A percentile compares a stretch with the other conserved stretches of the same genome.
Conservation (phyloP, 2,329 filamentous ascomycete genomes). For the Ascosphaera pollenicola region DNA sequence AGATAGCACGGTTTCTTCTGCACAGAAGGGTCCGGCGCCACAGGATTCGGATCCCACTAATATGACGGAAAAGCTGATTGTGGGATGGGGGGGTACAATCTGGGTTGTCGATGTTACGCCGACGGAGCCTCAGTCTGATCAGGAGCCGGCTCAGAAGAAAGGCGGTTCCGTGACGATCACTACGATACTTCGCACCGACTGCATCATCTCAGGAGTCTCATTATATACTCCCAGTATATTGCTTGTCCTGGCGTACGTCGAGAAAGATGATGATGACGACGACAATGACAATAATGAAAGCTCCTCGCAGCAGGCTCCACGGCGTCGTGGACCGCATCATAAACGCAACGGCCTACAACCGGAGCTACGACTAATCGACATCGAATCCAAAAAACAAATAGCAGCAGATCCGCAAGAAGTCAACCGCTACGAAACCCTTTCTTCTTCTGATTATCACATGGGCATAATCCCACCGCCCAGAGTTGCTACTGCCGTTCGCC, state of each 20-base stretch:
- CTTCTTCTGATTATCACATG: slow-evolving; percentile 80
- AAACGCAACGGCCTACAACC: slow-evolving; percentile 64
- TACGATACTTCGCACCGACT: slow-evolving; percentile 88
- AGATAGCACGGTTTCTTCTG: slow-evolving; percentile 10
- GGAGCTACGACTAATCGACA: slow-evolving; percentile 76
- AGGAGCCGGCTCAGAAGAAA: slow-evolving; percentile 44
- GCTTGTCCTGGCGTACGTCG: slow-evolving; percentile 77
- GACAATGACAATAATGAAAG: slow-evolving; percentile 20
- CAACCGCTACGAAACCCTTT: slow-evolving; percentile 66
- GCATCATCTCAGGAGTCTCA: slow-evolving; percentile 91
- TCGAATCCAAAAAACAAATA: slow-evolving; percentile 59
- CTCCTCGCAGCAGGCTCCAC: slow-evolving; percentile 13
- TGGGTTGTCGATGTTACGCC: slow-evolving; percentile 89
- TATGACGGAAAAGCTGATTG: slow-evolving; percentile 49
- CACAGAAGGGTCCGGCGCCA: slow-evolving; percentile 8
- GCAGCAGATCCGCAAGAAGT: slow-evolving; percentile 73
- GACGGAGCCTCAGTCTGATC: slow-evolving; percentile 43
- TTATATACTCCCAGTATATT: slow-evolving; percentile 85
- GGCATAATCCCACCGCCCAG: slow-evolving; percentile 59
- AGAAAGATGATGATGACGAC: slow-evolving; percentile 45
- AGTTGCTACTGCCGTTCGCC: slow-evolving; percentile 39
- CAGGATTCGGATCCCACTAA: slow-evolving; percentile 5
- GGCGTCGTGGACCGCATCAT: slow-evolving; percentile 42
- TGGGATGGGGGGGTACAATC: slow-evolving; percentile 89
- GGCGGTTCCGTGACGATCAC: slow-evolving; percentile 72